Evolutionary conservation across 192 early-diverging fungal species (phyloP).

Genomic region (Entomortierella parvispora): DNA sequence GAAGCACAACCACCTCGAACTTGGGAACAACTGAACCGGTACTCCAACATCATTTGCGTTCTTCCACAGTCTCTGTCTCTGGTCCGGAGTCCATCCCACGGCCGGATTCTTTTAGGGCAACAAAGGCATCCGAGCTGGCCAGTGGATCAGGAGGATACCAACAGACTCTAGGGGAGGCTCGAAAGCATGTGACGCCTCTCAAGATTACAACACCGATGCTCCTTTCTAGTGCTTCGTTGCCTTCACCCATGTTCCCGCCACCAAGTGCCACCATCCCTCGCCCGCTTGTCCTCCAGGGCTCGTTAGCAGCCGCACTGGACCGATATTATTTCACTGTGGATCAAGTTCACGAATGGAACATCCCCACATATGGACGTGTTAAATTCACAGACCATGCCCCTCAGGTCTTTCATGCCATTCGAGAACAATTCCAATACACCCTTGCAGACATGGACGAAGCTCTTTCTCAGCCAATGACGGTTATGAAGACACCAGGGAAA

Average conservation of each 20-base stretch:
- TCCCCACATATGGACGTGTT: slow-evolving; percentile 43
- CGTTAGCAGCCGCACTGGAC: slow-evolving; percentile 4
- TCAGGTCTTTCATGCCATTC: slow-evolving; percentile 36
- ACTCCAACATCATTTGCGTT: too few species aligned
- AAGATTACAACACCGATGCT: slow-evolving; percentile 33
- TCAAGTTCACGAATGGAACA: slow-evolving; percentile 50
- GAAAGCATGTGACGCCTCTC: slow-evolving; percentile 12
- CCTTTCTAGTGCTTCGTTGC: slow-evolving; percentile 11
- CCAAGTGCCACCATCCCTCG: slow-evolving; percentile 36
- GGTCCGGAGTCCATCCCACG: too few species aligned
- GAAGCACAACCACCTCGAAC: slow-evolving; percentile 1
- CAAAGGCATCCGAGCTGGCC: background rate
- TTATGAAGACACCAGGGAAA: slow-evolving; percentile 42
- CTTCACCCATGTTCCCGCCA: slow-evolving; percentile 37
- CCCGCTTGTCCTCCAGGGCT: background rate
- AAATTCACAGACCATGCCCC: slow-evolving; percentile 44
- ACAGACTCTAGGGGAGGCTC: background rate
- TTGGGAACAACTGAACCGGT: background rate
- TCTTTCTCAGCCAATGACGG: slow-evolving; percentile 40
- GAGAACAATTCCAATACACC: slow-evolving; percentile 40
- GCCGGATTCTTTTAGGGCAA: background rate
- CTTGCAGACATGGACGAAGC: slow-evolving; percentile 45
- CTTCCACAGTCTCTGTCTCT: too few species aligned
- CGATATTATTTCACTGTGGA: slow-evolving; percentile 32
- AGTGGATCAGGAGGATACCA: background rate